Base-by-base conservation (phyloP, 2,329 filamentous ascomycete genomes). In the Pseudogymnoascus sp. region DNA sequence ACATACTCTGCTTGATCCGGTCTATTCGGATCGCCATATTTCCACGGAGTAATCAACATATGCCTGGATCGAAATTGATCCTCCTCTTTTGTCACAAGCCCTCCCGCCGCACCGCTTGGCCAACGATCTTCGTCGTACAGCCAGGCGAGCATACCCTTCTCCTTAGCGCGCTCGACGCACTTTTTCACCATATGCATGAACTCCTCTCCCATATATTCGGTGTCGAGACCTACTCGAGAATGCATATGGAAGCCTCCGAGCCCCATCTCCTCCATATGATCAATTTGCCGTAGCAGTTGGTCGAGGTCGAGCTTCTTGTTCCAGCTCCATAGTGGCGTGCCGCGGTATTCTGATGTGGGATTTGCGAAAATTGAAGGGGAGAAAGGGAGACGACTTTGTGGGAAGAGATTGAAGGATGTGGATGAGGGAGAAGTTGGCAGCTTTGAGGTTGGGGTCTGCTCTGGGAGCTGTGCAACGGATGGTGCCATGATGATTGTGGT, bases 241-340 rank as follows among this genome's bases (percentile, higher is more conserved):
- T 74, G 72, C 67, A 73, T 73, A 31, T 72, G 70, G 42, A 74
- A 74, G 2, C 73, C 73, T 3, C 72, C 73, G 63, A 74, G 66
- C 2, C 73, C 72, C 73, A 75, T 74, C 8, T 70, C 69, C 14
- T 64, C 42, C 16, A 74, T 69, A 62, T 69, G 59, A 60, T 73
- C 71, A 31, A 75, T 73, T 60, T 75, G 72, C 18, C 70, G 67
- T 1, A 71, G 67, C 59, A 73, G 62, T 62, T 71, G 68, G 10
- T 64, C 64, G 64, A 69, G 70, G 8, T 72, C 67, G 7, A 73
- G 68, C 39, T 69, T 71, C 2, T 66, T 67, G 54, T 73, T 74
- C 71, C 72, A 74, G 39, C 70, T 60, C 71, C 72, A 74, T 4
- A 73, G 61, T 2, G 72, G 73, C 61, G 67, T 71, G 18, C 71